Evolutionary conservation across 2,329 filamentous ascomycete genomes (phyloP).

Genomic region (Beauveria sp.): DNA sequence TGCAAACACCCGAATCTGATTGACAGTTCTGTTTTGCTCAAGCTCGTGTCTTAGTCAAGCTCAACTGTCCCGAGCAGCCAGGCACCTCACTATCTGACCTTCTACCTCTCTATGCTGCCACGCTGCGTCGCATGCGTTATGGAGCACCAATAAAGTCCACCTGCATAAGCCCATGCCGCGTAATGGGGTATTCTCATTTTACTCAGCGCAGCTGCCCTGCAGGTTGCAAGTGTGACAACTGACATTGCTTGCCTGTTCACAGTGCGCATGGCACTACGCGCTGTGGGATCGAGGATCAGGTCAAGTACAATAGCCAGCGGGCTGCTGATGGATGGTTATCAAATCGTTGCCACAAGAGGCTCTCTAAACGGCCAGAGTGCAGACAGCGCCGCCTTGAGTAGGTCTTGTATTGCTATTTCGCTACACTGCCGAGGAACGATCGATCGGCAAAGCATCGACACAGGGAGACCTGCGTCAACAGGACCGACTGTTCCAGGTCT

Average conservation of each 20-base stretch:
- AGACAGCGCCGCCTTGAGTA: neutral
- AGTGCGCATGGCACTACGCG: neutral
- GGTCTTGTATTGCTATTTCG: neutral
- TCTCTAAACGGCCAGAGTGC: neutral
- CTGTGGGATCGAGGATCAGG: neutral
- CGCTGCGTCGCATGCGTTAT: conserved; percentile 1
- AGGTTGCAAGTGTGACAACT: neutral
- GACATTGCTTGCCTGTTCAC: neutral
- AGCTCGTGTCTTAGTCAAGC: neutral
- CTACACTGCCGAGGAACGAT: neutral
- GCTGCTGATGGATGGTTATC: too few species aligned
- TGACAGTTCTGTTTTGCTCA: neutral
- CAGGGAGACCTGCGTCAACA: neutral
- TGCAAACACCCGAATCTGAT: too few species aligned
- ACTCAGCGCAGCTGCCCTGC: neutral
- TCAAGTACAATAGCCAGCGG: neutral
- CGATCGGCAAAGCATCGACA: neutral
- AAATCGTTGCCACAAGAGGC: neutral
- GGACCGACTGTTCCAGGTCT: neutral
- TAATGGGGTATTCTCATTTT: conserved; percentile 2
- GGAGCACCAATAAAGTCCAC: neutral
- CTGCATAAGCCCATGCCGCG: conserved; percentile 4
- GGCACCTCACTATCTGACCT: neutral
- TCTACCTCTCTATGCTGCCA: too few species aligned
- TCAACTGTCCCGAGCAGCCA: neutral